Percentiles rank a stretch among this genome's conserved stretches.
Conservation (phyloP, 495 filamentous ascomycete species). For the Penicillium herquei region DNA sequence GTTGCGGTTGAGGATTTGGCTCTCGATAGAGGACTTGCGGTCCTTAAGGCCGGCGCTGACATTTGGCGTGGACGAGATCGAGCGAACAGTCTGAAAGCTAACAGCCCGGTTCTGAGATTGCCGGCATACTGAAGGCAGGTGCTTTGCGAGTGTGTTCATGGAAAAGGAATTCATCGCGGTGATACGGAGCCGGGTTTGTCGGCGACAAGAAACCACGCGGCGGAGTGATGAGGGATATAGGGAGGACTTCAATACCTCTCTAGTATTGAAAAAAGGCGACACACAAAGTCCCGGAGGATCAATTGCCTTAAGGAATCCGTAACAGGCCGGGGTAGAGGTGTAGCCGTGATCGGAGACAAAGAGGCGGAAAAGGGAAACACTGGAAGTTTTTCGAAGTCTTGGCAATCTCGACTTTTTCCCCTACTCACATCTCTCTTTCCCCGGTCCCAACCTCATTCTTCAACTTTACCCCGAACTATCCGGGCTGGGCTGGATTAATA, state of each 20-base stretch:
- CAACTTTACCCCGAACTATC: slow-evolving; percentile 26
- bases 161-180: slow-evolving; percentile 40
- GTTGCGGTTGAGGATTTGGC: slow-evolving; percentile 29
- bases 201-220: slow-evolving; percentile 1
- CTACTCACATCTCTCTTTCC: slow-evolving; percentile 23
- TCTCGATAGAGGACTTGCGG: slow-evolving; percentile 26
- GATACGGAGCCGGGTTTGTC: slow-evolving; percentile 11
- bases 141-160: slow-evolving; percentile 32
- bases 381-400: slow-evolving; percentile 49
- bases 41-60: slow-evolving; percentile 15
- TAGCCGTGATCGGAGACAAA: slow-evolving; percentile 33
- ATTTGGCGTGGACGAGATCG: slow-evolving; percentile 30
- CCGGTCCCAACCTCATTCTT: slow-evolving; percentile 22
- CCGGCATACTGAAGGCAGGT: slow-evolving; percentile 34
- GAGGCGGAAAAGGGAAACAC: slow-evolving; percentile 34
- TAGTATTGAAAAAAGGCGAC: not conserved
- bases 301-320: not conserved
- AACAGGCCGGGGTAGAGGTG: slow-evolving; percentile 1
- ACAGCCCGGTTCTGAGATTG: slow-evolving; percentile 25
- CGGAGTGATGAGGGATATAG: not conserved
- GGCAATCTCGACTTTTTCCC: slow-evolving; percentile 46
- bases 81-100: slow-evolving; percentile 18
- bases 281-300: not conserved
- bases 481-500: slow-evolving; percentile 24
- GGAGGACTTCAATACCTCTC: not conserved